Base-by-base conservation (phyloP, 1,284 basidiomycete genomes). In the Chalciporus sp. region DNA sequence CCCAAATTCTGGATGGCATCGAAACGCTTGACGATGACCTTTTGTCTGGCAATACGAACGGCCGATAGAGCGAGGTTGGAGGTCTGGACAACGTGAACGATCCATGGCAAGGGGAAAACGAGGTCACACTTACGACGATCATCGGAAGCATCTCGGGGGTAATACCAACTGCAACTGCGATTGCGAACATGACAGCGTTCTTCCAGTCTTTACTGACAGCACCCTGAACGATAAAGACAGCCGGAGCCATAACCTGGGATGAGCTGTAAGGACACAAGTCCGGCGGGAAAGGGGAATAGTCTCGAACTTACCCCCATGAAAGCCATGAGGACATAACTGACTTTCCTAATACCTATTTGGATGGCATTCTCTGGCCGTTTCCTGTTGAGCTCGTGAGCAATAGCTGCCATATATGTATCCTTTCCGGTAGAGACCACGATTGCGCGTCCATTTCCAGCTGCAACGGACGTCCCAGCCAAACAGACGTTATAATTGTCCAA, bases 21-120 rank as follows among this genome's bases (percentile, higher is more conserved):
- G 16, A 72, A 72, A 28, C 66, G 66, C 39, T 68, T 68, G n/a
- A 68, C 66, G 19, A 68, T 68, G 35, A 68, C 66, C 28, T 68
- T 71, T 49, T 68, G 69, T 44, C 56, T 66, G 16, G 66, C 67
- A 37, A 68, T 72, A 39, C 66, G 66, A 49, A 68, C 62, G 20
- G 66, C 66, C 3, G 66, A 68, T 28, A 68, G 48, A n/a, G 66
- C 66, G 55, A 68, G 45, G 46, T 68, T 68, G 46, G 66, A 70
- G 7, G 66, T 61, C 66, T 68, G 44, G 7, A 51, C 16, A 35
- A 16, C 14, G 17, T 69, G 20, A 66, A 51, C 7, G 14, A 45
- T n/a, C 2, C n/a, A 53, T 2, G 12, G 31, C 12, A 7, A 12
- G 0, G 6, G 12, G 17, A 11, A 37, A 51, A 52, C 4, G 42